phyloP scores from a whole-genome alignment of 176 grass and related monocot species.

The barley (Hordeum vulgare) region MorexV3_pseudomolecules_assembly NC_058523.1:72009803-72010302 shows the following conservation, averaged over 20 bases:
- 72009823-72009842: conserved; percentile 75
- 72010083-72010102: not conserved
- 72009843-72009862: conserved; percentile 62
- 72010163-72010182: not conserved
- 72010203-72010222: not conserved
- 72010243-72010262: too few relatives aligned
- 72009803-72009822: conserved; percentile 53
- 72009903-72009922: conserved; percentile 37
- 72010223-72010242: not conserved
- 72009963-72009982: not conserved
- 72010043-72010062: not conserved
- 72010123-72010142: not conserved
- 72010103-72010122: not conserved
- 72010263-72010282: too few relatives aligned
- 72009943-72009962: conserved; percentile 43
- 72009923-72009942: conserved; percentile 48
- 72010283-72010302: not conserved
- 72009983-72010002: not conserved
- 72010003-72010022: not conserved
- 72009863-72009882: conserved; percentile 52
- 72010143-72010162: not conserved
- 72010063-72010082: not conserved
- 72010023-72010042: not conserved
- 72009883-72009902: conserved; percentile 62
- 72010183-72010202: not conserved